Conservation (phyloP, 1,139 yeast species). For the Yamadazyma triangularis region DNA sequence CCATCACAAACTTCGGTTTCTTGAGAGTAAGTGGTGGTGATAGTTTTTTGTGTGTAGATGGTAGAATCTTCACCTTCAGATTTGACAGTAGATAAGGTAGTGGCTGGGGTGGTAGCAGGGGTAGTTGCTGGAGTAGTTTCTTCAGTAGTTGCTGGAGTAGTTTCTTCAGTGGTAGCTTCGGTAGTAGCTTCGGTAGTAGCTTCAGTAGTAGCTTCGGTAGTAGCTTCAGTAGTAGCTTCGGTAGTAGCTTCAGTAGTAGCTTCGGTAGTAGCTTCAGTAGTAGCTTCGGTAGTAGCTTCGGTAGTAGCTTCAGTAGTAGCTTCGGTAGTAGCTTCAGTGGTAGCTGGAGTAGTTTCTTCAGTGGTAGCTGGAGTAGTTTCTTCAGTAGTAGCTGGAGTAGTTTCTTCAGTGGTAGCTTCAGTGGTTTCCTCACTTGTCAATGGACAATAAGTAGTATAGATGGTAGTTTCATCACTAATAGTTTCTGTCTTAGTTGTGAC, state of each 20-base stretch:
- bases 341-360: slow-evolving; percentile 13
- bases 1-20: slow-evolving; percentile 7
- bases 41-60: slow-evolving; percentile 5
- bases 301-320: no score
- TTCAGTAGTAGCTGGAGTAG: slow-evolving; percentile 2
- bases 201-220: slow-evolving; percentile 2
- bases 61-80: slow-evolving; percentile 3
- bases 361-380: slow-evolving; percentile 2
- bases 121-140: slow-evolving; percentile 1
- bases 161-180: slow-evolving; percentile 1
- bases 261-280: slow-evolving; percentile 1
- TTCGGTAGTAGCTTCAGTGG: slow-evolving; percentile 3
- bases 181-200: slow-evolving; percentile 1
- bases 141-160: slow-evolving; percentile 1
- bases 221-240: slow-evolving; percentile 1
- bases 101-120: no score
- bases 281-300: no score
- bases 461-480: slow-evolving; percentile 12
- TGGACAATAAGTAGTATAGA: slow-evolving; percentile 28
- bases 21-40: slow-evolving; percentile 7
- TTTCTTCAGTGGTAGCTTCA: slow-evolving; percentile 1
- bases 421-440: slow-evolving; percentile 12
- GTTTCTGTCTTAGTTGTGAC: slow-evolving; percentile 12
- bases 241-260: not conserved
- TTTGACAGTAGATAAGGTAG: slow-evolving; percentile 3